Evolutionary conservation across 202 grass and related monocot genomes (phyloP).

Genomic region (Setaria viridis): DNA sequence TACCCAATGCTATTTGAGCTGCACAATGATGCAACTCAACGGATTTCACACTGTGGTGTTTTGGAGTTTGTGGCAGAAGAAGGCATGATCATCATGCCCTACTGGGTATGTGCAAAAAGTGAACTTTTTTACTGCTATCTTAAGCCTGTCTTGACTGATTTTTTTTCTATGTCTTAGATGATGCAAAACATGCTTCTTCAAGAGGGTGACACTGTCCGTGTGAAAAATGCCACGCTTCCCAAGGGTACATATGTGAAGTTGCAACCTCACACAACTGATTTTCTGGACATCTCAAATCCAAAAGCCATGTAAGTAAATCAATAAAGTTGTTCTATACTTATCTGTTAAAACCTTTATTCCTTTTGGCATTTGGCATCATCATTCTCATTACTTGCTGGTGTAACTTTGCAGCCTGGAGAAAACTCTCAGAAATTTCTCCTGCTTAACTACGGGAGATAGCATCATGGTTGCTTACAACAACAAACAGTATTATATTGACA

Average conservation of each 20-base stretch:
- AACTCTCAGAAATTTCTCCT: conserved; percentile 87
- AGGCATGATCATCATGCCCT: conserved; percentile 94
- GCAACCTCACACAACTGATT: conserved; percentile 83
- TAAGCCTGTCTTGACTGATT: background rate
- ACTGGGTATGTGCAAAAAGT: conserved; percentile 62
- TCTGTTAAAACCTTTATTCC: conserved; percentile 3
- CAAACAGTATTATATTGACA: conserved; percentile 93
- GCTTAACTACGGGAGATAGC: conserved; percentile 80
- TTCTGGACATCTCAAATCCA: conserved; percentile 85
- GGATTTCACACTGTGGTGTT: conserved; percentile 89
- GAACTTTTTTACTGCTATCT: background rate
- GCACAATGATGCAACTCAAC: conserved; percentile 63
- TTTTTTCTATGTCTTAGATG: conserved; percentile 58
- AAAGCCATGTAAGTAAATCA: conserved; percentile 79
- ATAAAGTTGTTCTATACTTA: conserved; percentile 27
- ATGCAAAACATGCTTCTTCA: conserved; percentile 98
- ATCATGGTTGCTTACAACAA: conserved; percentile 96
- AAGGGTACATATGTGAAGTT: conserved; percentile 90
- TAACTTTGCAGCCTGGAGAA: conserved; percentile 73
- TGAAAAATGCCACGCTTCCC: conserved; percentile 70
- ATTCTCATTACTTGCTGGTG: conserved; percentile 31
- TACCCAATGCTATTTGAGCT: conserved; percentile 95
- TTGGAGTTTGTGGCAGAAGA: conserved; percentile 93
- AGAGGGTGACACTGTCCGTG: conserved; percentile 70
- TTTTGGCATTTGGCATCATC: conserved; percentile 13